Percentiles rank a stretch among this genome's conserved stretches.
Conservation (phyloP, 306 rosid genomes). For the Vigna unguiculata region DNA sequence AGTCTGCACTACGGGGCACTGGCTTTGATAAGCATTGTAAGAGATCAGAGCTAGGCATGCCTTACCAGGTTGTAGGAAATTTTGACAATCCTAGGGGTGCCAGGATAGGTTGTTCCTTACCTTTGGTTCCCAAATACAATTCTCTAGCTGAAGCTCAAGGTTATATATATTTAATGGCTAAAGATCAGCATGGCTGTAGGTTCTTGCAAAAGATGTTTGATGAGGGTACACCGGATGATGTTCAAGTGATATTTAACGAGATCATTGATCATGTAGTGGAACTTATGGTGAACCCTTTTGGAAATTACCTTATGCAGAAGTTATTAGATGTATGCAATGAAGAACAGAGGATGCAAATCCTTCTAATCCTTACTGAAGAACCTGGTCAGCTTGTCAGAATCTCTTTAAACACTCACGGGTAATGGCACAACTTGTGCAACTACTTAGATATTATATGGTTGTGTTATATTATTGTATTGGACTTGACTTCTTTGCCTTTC, state of each 20-base stretch:
- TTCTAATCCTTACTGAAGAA: constrained; percentile 52
- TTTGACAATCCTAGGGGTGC: constrained; percentile 37
- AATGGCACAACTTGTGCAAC: constrained; percentile 17
- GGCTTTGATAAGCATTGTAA: constrained; percentile 35
- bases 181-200: constrained; percentile 65
- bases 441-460: constrained; percentile 20
- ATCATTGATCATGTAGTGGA: constrained; percentile 58
- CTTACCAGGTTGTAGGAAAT: constrained; percentile 31
- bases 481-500: constrained; percentile 6
- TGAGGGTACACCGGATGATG: constrained; percentile 55
- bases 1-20: constrained; percentile 36
- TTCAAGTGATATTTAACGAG: constrained; percentile 57
- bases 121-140: constrained; percentile 41
- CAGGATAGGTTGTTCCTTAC: constrained; percentile 37
- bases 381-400: constrained; percentile 61
- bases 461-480: constrained; percentile 2
- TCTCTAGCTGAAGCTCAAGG: constrained; percentile 59
- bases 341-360: constrained; percentile 58
- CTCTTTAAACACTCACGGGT: constrained; percentile 70
- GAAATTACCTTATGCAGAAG: constrained; percentile 67
- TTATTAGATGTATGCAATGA: constrained; percentile 63
- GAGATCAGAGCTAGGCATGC: constrained; percentile 38
- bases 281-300: constrained; percentile 63
- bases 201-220: constrained; percentile 54
- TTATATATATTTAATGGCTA: constrained; percentile 50